Base-by-base conservation (phyloP, 2,329 filamentous ascomycete genomes). In the Epichloe gansuensis region DNA sequence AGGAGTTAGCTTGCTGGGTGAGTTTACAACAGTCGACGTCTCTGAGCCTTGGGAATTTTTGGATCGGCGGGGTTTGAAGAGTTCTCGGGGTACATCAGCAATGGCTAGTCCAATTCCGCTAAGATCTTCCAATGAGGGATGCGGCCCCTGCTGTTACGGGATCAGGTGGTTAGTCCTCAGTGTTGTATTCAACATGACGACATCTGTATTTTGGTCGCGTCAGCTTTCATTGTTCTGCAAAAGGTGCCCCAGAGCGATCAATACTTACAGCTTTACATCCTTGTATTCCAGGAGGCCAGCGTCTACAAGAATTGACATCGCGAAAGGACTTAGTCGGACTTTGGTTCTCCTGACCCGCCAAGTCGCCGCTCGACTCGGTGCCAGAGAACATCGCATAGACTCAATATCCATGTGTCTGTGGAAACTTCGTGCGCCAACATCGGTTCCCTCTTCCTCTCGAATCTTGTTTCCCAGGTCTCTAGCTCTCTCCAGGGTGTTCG, bases 51-150 rank as follows among this genome's bases (percentile, higher is more conserved):
- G 45, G 17, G 23, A 44, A 21, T 60, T 58, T 34, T 59, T 63
- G 13, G 51, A 53, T 23, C 58, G 58, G 8, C 62, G 60, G 15
- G 60, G 61, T 47, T 72, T 76, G 64, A 81, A 78, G 5, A 82
- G 64, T 53, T 80, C 75, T 17, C 75, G 68, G 2, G 80, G 80
- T 58, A 84, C 77, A 61, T 95, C 89, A 1, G 87, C 87, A 41
- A 95, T 75, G 1, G 88, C 87, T 77, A 94, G 85, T 60, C 87
- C 80, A 53, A 96, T 83, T 40, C 79, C 85, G 27, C 85, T 82
- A 46, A 93, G 73, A n/a, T 90, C 91, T 5, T 5, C 86, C 85
- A n/a, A 95, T 72, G 1, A 96, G 68, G 0, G 89, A 87, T 44
- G 81, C 80, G 0, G 88, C 82, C 15, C 82, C 86, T 21, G 87